Evolutionary conservation across 805 yeast genomes (phyloP).

Genomic region (Kodamaea laetipori): DNA sequence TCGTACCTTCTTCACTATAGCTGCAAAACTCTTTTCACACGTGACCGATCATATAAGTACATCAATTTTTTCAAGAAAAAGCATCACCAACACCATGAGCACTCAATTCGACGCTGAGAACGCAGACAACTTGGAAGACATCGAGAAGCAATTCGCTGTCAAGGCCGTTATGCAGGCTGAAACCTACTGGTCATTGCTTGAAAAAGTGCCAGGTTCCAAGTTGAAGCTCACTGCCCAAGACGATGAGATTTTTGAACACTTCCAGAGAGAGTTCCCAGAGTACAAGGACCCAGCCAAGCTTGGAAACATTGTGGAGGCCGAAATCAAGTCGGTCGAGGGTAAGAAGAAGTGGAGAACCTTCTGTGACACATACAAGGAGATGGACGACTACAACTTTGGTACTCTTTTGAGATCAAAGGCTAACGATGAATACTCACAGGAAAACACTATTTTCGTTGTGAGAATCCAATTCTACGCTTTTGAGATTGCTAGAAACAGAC

Average conservation of each 20-base stretch:
- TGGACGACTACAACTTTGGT: slow-evolving; percentile 95
- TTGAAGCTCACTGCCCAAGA: slow-evolving; percentile 72
- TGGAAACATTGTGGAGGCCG: slow-evolving; percentile 67
- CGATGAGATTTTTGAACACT: slow-evolving; percentile 63
- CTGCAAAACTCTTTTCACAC: slow-evolving; percentile 3
- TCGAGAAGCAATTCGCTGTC: slow-evolving; percentile 97
- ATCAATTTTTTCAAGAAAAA: neutral
- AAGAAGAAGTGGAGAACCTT: slow-evolving; percentile 91
- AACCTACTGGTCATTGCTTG: slow-evolving; percentile 84
- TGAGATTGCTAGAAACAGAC: slow-evolving; percentile 90
- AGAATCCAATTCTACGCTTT: slow-evolving; percentile 94
- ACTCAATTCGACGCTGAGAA: slow-evolving; percentile 74
- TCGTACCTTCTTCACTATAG: neutral
- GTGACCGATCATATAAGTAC: neutral
- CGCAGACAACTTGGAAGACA: slow-evolving; percentile 93
- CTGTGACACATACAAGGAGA: slow-evolving; percentile 78
- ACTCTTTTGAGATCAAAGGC: slow-evolving; percentile 81
- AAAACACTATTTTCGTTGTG: slow-evolving; percentile 83
- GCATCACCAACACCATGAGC: slow-evolving; percentile 25
- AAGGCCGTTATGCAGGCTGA: slow-evolving; percentile 95
- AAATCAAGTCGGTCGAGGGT: slow-evolving; percentile 75
- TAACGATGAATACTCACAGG: slow-evolving; percentile 74
- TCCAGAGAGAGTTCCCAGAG: slow-evolving; percentile 84
- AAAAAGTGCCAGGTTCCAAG: slow-evolving; percentile 74
- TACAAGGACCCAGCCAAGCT: slow-evolving; percentile 61